Base-by-base conservation (phyloP, 257 asterid genomes). In the Jacaranda copaia region DNA sequence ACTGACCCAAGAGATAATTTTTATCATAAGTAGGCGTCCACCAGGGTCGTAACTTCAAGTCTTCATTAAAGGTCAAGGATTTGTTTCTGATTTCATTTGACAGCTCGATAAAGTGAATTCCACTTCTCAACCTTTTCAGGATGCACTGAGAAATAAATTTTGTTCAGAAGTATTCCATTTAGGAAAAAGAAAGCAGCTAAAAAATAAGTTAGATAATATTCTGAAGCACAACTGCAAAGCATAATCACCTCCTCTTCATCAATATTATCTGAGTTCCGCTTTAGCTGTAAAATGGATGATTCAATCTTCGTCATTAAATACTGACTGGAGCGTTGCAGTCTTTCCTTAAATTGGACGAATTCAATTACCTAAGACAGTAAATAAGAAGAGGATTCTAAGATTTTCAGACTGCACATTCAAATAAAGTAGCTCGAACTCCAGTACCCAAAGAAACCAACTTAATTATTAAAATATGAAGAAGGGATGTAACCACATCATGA, bases 271-370 rank as follows among this genome's bases (percentile, higher is more conserved):
- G 99, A 89, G 79, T 86, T 92, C 86, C 89, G 90, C 89, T 93
- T 96, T 70, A 96, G 84, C 91, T 89, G 96, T 77, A 96, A 80
- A 87, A 96, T 84, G 49, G 97, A 88, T 76, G 88, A 84, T 87
- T 96, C 98, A 77, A 93, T 88, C 86, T 90, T 96, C 43, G 92
- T 94, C 85, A 85, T 80, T 65, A 93, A 74, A 79, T 96, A 96
- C 84, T 93, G 99, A 79, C 86, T 88, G 42, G 99, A 96, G 20
- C 89, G 85, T 78, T 88, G 97, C 81, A 96, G 72, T 65, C 87
- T 89, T 79, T 93, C 96, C 89, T 96, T 96, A 81, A 96, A 96
- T 79, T 91, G 97, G 79, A 96, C 97, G 66, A 96, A 96, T 72
- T 96, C 99, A 83, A 91, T 85, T 51, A 89, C 99, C 99, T 96